Evolutionary conservation across 169 alveolate species (phyloP), one percentile per base, ranked within the genome.

Genomic region (Cryptosporidium ryanae): DNA sequence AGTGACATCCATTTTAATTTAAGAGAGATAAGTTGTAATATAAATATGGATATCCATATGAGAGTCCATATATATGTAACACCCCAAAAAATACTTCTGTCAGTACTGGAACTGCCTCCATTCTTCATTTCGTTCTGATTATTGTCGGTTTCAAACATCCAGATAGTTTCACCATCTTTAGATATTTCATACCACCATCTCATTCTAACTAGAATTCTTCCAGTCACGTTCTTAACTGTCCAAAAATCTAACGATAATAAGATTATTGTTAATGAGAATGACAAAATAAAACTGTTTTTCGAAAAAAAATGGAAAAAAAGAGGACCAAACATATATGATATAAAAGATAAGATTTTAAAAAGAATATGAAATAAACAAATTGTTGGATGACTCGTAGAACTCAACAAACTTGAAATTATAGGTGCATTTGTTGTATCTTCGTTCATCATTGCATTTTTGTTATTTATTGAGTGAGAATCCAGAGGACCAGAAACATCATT

Each of bases 161-260:
- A 94, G 1, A 90, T 90, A 43, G 93, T 94, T 32, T 90, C 91
- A 17, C 96, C 96, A 57, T 91, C 94, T 49, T 93, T 95, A 59
- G 92, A 91, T 13, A 94, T 87, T 67, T 94, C 96, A 64, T 90
- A 84, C 96, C 96, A 94, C 96, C 96, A 94, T 61, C 96, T 90
- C 90, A 94, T 82, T n/a, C 94, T 94, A 1, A 94, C 93, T 21
- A 92, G 54, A 38, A 94, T 71, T 46, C 96, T 64, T 17, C 96
- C 96, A 49, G 95, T 90, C n/a, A 94, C 92, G 65, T 94, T 94
- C 90, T 94, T 94, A 12, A 93, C 95, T 44, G 92, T 90, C 95
- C 95, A 94, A 44, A 94, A 94, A 84, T 94, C 96, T 34, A 92
- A 66, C 15, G 96, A 92, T 49, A 91, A 82, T 17, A 91, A 76